Conservation (phyloP, 2,329 filamentous ascomycete species). For the Cucurbitaria berberidis region DNA sequence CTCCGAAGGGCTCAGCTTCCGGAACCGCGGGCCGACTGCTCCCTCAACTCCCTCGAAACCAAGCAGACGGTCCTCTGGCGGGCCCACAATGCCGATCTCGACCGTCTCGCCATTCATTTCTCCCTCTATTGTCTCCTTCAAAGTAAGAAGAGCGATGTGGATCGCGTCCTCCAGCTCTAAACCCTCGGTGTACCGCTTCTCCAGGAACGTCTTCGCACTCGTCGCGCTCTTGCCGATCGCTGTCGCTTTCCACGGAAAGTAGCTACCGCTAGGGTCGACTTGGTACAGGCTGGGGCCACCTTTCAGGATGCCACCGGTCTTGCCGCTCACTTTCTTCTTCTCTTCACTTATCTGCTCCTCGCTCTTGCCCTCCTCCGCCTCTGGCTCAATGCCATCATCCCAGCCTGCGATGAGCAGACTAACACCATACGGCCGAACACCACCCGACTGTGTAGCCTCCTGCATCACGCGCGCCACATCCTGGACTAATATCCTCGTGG, state of each 20-base stretch:
- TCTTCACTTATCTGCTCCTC: slow-evolving; percentile 61
- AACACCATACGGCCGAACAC: slow-evolving; percentile 96
- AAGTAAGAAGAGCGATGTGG: slow-evolving; percentile 93
- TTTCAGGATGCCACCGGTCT: slow-evolving; percentile 95
- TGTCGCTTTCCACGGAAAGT: slow-evolving; percentile 99
- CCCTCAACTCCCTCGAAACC: slow-evolving; percentile 90
- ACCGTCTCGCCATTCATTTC: slow-evolving; percentile 99
- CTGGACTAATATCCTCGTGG: slow-evolving; percentile 97
- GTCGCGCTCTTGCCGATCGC: slow-evolving; percentile 99
- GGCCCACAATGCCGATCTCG: slow-evolving; percentile 96
- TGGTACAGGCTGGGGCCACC: slow-evolving; percentile 97
- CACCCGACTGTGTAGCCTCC: slow-evolving; percentile 96
- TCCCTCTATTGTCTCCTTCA: slow-evolving; percentile 99
- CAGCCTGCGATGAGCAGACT: slow-evolving; percentile 94
- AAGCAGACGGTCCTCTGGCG: slow-evolving; percentile 89
- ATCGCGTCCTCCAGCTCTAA: slow-evolving; percentile 97
- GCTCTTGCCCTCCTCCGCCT: slow-evolving; percentile 70
- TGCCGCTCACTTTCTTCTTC: slow-evolving; percentile 76
- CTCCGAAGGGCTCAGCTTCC: slow-evolving; percentile 95
- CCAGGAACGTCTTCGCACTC: slow-evolving; percentile 97
- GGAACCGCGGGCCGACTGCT: slow-evolving; percentile 83
- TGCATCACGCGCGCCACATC: slow-evolving; percentile 98
- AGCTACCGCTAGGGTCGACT: slow-evolving; percentile 97
- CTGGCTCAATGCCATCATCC: slow-evolving; percentile 95
- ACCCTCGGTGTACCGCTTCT: slow-evolving; percentile 98